These are phyloP conservation scores for Megacollybia platyphylla DNA, from an alignment of 1,284 basidiomycete genomes.

Conservation along the genomic window DNA sequence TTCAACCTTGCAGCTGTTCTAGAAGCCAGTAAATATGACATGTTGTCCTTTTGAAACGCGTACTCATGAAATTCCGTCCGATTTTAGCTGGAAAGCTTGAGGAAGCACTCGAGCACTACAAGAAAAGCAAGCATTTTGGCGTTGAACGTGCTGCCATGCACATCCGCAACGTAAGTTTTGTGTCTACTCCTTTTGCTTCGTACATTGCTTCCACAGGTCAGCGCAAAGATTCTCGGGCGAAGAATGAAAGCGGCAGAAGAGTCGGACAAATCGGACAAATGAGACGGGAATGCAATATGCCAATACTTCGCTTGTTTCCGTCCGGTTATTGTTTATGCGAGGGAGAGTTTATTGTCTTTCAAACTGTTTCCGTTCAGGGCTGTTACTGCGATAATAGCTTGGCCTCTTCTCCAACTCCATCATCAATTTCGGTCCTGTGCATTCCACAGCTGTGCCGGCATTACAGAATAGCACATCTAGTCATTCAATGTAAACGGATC, in stretches of 20 bases:
- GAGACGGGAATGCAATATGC: neutral
- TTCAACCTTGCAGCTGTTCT: conserved; percentile 89
- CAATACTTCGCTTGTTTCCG: no score
- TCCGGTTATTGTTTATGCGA: no score
- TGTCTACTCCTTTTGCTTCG: neutral
- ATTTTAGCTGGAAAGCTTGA: conserved; percentile 63
- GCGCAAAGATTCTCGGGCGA: conserved; percentile 71
- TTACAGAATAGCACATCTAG: neutral
- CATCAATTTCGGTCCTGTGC: no score
- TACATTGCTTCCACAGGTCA: conserved; percentile 32
- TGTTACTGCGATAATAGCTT: no score
- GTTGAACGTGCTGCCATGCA: conserved; percentile 79
- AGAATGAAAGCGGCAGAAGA: conserved; percentile 38
- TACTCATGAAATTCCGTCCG: conserved; percentile 15
- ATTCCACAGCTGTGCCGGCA: no score
- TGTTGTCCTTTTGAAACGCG: conserved; percentile 19
- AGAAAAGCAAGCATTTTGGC: conserved; percentile 66
- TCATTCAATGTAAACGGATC: neutral
- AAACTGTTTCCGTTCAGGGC: no score
- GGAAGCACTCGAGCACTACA: conserved; percentile 72
- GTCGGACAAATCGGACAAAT: conserved; percentile 12
- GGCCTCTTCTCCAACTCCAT: no score
- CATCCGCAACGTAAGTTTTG: conserved; percentile 61
- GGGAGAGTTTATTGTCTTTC: neutral
- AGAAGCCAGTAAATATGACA: conserved; percentile 60